Evolutionary conservation across 805 yeast species (phyloP), one percentile per base, ranked within the genome.

Genomic region (Ogataea trehalophila): DNA sequence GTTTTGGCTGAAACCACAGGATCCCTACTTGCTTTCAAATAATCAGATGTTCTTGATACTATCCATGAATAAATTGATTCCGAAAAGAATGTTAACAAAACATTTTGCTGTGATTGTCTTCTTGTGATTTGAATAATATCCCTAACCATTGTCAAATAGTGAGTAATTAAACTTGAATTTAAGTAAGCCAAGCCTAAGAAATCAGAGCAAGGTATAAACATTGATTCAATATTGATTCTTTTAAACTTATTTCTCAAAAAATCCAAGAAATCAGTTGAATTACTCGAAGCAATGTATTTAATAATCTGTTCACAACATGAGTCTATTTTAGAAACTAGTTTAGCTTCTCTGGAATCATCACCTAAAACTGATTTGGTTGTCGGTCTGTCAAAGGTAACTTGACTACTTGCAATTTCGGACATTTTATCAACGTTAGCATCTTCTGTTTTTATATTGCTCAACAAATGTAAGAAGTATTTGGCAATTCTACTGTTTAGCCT

Each of bases 61-160:
- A 76, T 66, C 85, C 86, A 81, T 37, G 67, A 62, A 48, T 68
- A 64, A 7, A 79, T 52, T 3, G 78, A 61, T 42, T 72, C 71
- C n/a, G 78, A 58, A 40, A 79, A 67, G 49, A 71, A 79, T 38
- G 70, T 64, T 39, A 77, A 63, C 8, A 78, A 50, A 18, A 77
- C 46, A 50, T 71, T 72, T 45, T 73, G 74, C 50, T 77, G 80
- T 1, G 76, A 63, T 4, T 73, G 69, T 52, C 73, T 72, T 48
- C 68, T 71, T 16, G 74, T 61, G 3, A 67, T 49, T 14, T 63
- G 62, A 1, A 73, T 51, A 15, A 75, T 48, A 14, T 62, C 61
- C 49, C 70, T 64, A 14, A 77, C 47, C 41, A 76, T 62, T 29
- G 67, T 69, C 42, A 79, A 55, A 48, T 73, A 74, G 9, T 59